Conservation (phyloP, 352 stramenopile genomes). For the Globisporangium nagaii region DNA sequence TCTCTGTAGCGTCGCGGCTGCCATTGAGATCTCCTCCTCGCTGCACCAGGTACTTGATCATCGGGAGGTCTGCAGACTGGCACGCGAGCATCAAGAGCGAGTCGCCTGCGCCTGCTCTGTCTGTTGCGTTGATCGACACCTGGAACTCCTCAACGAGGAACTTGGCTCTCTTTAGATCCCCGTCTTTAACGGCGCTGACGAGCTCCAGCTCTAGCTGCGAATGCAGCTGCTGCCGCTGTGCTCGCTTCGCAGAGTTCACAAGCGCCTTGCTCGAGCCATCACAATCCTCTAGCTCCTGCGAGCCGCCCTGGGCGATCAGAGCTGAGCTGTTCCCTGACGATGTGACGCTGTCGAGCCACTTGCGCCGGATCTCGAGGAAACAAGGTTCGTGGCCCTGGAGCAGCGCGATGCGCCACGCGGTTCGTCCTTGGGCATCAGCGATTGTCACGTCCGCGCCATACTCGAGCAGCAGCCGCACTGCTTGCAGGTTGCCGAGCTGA, state of each 20-base stretch:
- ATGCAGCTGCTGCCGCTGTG: constrained; percentile 17
- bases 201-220: constrained; percentile 29
- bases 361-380: constrained; percentile 58
- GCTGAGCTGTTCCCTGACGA: not conserved
- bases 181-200: constrained; percentile 18
- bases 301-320: not conserved
- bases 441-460: constrained; percentile 44
- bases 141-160: constrained; percentile 37
- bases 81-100: constrained; percentile 32
- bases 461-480: constrained; percentile 34
- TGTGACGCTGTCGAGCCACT: constrained; percentile 33
- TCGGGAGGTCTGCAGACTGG: constrained; percentile 6
- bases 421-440: constrained; percentile 34
- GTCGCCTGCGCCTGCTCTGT: constrained; percentile 2
- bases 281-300: constrained; percentile 1
- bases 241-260: constrained; percentile 8
- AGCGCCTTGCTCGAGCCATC: constrained; percentile 5
- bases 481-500: constrained; percentile 30
- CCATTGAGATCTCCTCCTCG: not conserved
- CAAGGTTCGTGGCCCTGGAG: constrained; percentile 43
- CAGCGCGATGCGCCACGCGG: constrained; percentile 55
- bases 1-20: constrained; percentile 7
- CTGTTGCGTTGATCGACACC: constrained; percentile 27
- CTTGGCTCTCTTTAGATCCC: constrained; percentile 16
- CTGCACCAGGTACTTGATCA: constrained; percentile 21